Conservation (phyloP, 805 yeast species). For the Ogataea trehaloabstinens region DNA sequence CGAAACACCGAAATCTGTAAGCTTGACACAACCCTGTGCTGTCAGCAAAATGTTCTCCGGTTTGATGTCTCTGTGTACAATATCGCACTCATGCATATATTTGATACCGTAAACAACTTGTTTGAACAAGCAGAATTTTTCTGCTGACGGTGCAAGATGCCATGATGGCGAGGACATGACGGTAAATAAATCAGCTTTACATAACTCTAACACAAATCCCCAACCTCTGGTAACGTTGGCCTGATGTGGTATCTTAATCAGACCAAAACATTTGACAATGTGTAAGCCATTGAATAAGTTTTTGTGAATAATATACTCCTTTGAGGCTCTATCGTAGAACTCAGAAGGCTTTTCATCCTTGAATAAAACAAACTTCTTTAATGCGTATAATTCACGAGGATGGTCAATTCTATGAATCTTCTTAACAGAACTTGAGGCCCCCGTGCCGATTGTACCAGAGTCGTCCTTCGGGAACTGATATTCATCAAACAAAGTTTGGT, state of each 20-base stretch:
- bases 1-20: slow-evolving; percentile 94
- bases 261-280: slow-evolving; percentile 55
- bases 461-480: slow-evolving; percentile 48
- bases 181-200: slow-evolving; percentile 58
- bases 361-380: slow-evolving; percentile 65
- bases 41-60: slow-evolving; percentile 87
- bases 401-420: slow-evolving; percentile 39
- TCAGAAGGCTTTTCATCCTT: slow-evolving; percentile 67
- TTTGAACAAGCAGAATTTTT: slow-evolving; percentile 69
- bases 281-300: slow-evolving; percentile 55
- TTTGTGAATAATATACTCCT: slow-evolving; percentile 67
- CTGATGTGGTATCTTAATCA: slow-evolving; percentile 62
- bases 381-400: slow-evolving; percentile 57
- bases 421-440: slow-evolving; percentile 73
- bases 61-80: slow-evolving; percentile 91
- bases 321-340: slow-evolving; percentile 66
- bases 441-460: slow-evolving; percentile 59
- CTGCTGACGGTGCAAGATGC: slow-evolving; percentile 48
- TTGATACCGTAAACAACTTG: slow-evolving; percentile 66
- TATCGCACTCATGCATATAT: slow-evolving; percentile 69
- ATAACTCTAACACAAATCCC: slow-evolving; percentile 74
- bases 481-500: slow-evolving; percentile 53
- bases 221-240: slow-evolving; percentile 61
- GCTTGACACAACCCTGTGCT: slow-evolving; percentile 53
- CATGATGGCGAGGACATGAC: slow-evolving; percentile 60